These are phyloP conservation scores for Dimargaris verticillata DNA, from an alignment of 192 early-diverging fungal genomes.

Conservation along the genomic window DNA sequence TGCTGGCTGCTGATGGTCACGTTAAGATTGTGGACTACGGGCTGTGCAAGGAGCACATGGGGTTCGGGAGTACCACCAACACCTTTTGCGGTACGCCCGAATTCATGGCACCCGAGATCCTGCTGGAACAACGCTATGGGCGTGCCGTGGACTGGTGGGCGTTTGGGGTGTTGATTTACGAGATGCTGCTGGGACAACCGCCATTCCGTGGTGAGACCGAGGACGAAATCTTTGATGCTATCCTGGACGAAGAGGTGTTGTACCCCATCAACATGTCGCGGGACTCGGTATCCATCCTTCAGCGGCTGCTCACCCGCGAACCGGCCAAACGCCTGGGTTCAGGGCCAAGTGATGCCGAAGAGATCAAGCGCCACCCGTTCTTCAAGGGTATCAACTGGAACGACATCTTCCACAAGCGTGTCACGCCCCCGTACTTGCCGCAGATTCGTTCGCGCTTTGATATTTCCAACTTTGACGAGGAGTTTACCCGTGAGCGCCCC, in stretches of 20 bases:
- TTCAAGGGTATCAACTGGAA: conserved; percentile 94
- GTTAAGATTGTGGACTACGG: conserved; percentile 98
- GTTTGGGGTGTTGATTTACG: conserved; percentile 70
- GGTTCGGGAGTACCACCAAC: conserved; percentile 67
- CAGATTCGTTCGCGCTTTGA: conserved; percentile 62
- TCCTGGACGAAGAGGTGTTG: conserved; percentile 86
- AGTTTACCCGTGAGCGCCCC: conserved; percentile 91
- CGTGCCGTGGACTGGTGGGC: conserved; percentile 99
- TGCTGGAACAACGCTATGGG: conserved; percentile 86
- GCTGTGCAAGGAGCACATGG: conserved; percentile 94
- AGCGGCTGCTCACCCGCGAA: conserved; percentile 79
- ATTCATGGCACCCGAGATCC: conserved; percentile 98
- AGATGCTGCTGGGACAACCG: conserved; percentile 82
- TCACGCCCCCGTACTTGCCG: conserved; percentile 82
- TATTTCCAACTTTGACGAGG: conserved; percentile 95
- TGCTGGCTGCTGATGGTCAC: conserved; percentile 81
- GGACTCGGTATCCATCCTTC: conserved; percentile 82
- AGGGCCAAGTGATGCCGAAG: conserved; percentile 69
- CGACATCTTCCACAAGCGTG: conserved; percentile 73
- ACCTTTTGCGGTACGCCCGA: conserved; percentile 98
- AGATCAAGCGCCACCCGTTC: conserved; percentile 87
- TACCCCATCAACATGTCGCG: conserved; percentile 88
- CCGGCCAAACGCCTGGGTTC: conserved; percentile 72
- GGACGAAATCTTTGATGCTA: conserved; percentile 96
- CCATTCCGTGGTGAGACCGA: conserved; percentile 94